These are phyloP conservation scores for Trichoderma atroviride DNA, from an alignment of 2,329 filamentous ascomycete genomes.

Conservation along the genomic window DNA sequence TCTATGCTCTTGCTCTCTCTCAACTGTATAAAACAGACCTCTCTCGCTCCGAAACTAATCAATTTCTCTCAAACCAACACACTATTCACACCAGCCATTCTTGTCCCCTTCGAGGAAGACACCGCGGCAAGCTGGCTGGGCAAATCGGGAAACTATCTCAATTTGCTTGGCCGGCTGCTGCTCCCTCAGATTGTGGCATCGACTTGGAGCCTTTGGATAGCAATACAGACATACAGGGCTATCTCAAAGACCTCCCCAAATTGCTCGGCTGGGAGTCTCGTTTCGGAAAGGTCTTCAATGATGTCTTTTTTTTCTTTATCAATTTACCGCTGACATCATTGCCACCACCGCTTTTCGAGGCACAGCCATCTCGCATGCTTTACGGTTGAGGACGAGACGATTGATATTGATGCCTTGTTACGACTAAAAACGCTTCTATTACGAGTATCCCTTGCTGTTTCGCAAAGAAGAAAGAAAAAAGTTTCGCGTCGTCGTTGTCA, in stretches of 20 bases:
- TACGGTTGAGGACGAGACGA: conserved; percentile 32
- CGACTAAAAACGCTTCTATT: conserved; percentile 35
- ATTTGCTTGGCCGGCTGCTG: no score
- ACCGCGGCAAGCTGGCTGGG: neutral
- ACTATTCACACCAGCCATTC: neutral
- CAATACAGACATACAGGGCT: no score
- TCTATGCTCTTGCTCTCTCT: neutral
- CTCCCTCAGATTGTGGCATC: no score
- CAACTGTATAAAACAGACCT: neutral
- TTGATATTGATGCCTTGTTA: conserved; percentile 36
- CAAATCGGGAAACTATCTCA: no score
- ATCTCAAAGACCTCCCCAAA: no score
- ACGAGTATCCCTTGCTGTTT: conserved; percentile 28
- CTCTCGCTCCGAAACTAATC: neutral
- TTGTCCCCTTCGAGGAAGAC: neutral
- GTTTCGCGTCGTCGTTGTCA: conserved; percentile 22
- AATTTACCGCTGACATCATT: no score
- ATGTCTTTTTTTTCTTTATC: no score
- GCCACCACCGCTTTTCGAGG: neutral
- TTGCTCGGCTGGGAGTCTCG: no score
- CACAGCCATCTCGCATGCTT: conserved; percentile 23
- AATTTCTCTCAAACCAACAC: neutral
- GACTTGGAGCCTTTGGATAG: no score
- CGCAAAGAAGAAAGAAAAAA: conserved; percentile 23
- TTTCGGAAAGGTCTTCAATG: no score